Evolutionary conservation across 2,329 filamentous ascomycete genomes (phyloP), one percentile per base, ranked within the genome.

Genomic region (Canariomyces notabilis): DNA sequence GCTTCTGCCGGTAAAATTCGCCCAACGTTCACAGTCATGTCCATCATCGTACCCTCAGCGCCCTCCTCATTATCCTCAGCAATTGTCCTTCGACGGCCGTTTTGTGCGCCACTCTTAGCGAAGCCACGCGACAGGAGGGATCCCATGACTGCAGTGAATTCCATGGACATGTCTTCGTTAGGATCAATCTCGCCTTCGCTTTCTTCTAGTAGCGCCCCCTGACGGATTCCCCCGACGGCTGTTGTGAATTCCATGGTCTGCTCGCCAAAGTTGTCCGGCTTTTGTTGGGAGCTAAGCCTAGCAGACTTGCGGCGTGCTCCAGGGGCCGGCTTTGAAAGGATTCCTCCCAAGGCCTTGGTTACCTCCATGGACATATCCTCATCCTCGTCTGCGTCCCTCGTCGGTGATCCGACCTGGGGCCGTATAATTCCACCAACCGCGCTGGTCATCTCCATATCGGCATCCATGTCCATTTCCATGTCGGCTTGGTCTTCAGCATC

Each of bases 301-400:
- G 50, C 36, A 39, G 53, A 62, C 52, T 46, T 48, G 59, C 58
- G 31, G 53, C 54, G 44, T 16, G 54, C 39, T 48, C 59, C 51
- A n/a, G 56, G 52, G 46, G 56, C 59, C 44, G 59, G 42, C 38
- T 69, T 73, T 5, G 75, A 69, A 16, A 95, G 66, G 44, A 97
- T 96, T 3, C 83, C 79, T 7, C 91, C 91, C 43, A 95, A 73
- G 7, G 81, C 87, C 44, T 80, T 81, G 2, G 91, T 96, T 6
- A 96, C 87, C 57, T 97, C 91, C 91, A 97, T 96, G 18, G 88
- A 93, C 74, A 94, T 83, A 37, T 90, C 87, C 53, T 80, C 77
- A 16, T 52, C 45, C 16, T 49, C 36, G 4, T 77, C 71, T 11
- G 76, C 72, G 5, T 68, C 49, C 16, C 49, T 44, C 3, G 46